Evolutionary conservation across 345 rosid genomes (phyloP), one percentile per base, ranked within the genome.

Genomic region (Eucalyptus erythrocorys): DNA sequence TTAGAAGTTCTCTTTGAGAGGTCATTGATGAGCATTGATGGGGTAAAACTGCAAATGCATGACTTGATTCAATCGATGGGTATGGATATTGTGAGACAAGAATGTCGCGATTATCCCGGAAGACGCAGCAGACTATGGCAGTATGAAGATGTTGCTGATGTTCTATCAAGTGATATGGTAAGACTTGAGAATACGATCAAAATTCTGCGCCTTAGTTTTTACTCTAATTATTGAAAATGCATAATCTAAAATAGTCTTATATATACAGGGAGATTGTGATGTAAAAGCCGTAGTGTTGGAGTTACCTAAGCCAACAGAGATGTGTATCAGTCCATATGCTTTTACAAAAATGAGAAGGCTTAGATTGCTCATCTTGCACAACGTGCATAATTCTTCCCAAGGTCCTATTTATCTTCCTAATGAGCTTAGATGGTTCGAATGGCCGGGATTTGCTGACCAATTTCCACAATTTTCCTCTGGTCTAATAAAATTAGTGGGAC

Each of bases 281-380:
- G 5, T 55, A 1, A 22, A 55, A 9, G 61, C 61, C 27, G 22
- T 55, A 22, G 2, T 55, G 1, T 22, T 55, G 3, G 0, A 22
- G 27, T 0, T 4, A 22, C 0, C 12, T 55, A 0, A 55, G 30
- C 27, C 61, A 1, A 55, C 0, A 55, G 3, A 55, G 12, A 22
- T 4, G 2, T 9, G 30, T 55, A 22, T 55, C 0, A 2, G 27
- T 55, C 12, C 30, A 8, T 0, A 55, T 22, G 61, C 26, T 55
- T 55, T 55, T 55, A 8, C 61, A 0, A 55, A 55, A 55, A 55
- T 55, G 61, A 22, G 11, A 55, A 55, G 13, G 50, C 13, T 48
- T 4, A 48, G 50, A 48, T 48, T 48, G 50, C 50, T 48, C 50
- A 48, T 48, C 12, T 22, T 55, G 12, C 3, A 0, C 10, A 55